Conservation (phyloP, 345 rosid genomes). For the Sapria himalayana region DNA sequence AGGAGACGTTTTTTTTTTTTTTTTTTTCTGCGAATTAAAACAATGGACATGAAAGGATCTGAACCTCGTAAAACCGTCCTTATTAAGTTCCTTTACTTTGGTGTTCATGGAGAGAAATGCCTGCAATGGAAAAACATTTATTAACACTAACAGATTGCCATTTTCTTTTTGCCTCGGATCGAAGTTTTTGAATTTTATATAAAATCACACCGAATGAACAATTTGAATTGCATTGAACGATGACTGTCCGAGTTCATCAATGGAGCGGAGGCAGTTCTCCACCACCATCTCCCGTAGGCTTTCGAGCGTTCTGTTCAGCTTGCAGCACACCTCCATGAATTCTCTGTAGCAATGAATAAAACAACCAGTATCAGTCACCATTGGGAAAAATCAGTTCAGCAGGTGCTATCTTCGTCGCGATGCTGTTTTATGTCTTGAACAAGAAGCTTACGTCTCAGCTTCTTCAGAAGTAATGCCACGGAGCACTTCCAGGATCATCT, state of each 20-base stretch:
- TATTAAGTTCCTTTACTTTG: slow-evolving; percentile 30
- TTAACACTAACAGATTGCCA: not conserved
- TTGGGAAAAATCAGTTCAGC: slow-evolving; percentile 5
- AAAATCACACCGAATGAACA: slow-evolving; percentile 48
- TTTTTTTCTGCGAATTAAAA: too few relatives aligned
- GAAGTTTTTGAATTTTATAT: too few relatives aligned
- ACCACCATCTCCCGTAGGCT: slow-evolving; percentile 28
- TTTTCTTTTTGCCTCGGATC: too few relatives aligned
- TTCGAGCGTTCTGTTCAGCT: slow-evolving; percentile 37
- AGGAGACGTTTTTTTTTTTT: too few relatives aligned
- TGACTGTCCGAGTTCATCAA: slow-evolving; percentile 26
- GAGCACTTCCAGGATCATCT: slow-evolving; percentile 29
- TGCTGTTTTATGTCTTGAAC: not conserved
- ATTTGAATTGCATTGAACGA: slow-evolving; percentile 34
- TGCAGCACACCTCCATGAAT: slow-evolving; percentile 38
- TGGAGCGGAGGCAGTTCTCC: slow-evolving; percentile 16
- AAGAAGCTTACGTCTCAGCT: slow-evolving; percentile 45
- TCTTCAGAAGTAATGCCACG: slow-evolving; percentile 31
- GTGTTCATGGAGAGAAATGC: slow-evolving; percentile 34
- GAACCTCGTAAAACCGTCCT: slow-evolving; percentile 40
- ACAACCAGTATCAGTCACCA: slow-evolving; percentile 3
- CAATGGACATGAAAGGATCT: not conserved
- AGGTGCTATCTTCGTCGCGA: slow-evolving; percentile 2
- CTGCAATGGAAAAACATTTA: slow-evolving; percentile 21
- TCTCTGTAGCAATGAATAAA: slow-evolving; percentile 31